Evolutionary conservation across 208 protist species (phyloP).

Genomic region (Trypanosoma mega): DNA sequence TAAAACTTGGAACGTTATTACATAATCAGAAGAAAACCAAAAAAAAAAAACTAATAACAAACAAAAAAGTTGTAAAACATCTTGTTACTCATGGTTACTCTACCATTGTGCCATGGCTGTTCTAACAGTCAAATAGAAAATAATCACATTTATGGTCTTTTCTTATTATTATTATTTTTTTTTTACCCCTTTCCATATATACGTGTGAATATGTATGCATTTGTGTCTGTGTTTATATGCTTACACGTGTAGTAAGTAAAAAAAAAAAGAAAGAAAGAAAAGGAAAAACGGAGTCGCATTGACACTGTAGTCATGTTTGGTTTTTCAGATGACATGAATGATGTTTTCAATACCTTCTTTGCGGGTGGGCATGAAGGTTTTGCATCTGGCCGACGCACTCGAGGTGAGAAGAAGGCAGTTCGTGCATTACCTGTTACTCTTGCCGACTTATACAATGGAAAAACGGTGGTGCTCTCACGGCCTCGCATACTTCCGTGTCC

Average conservation of each 20-base stretch:
- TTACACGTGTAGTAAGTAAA: neutral
- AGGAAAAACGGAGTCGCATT: neutral
- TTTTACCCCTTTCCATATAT: neutral
- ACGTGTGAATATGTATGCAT: neutral
- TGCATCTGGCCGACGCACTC: constrained; percentile 14
- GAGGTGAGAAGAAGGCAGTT: constrained; percentile 22
- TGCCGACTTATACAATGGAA: constrained; percentile 82
- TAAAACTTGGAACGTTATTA: no score
- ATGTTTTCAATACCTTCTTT: constrained; percentile 28
- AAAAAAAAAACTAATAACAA: constrained; percentile 19
- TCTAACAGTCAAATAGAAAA: no score
- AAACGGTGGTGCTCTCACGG: constrained; percentile 42
- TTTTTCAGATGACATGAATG: constrained; percentile 39
- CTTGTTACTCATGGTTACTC: no score
- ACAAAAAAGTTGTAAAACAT: no score
- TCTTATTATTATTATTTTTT: no score
- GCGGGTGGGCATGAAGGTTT: constrained; percentile 13
- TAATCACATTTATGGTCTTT: no score
- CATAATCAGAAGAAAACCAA: no score
- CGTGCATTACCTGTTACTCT: constrained; percentile 62
- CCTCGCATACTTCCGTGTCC: constrained; percentile 50
- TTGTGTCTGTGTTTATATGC: neutral
- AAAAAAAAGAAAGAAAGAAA: neutral
- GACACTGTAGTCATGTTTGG: constrained; percentile 41
- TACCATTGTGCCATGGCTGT: no score